Evolutionary conservation across 306 rosid genomes (phyloP).

Genomic region (Cucurbita moschata): DNA sequence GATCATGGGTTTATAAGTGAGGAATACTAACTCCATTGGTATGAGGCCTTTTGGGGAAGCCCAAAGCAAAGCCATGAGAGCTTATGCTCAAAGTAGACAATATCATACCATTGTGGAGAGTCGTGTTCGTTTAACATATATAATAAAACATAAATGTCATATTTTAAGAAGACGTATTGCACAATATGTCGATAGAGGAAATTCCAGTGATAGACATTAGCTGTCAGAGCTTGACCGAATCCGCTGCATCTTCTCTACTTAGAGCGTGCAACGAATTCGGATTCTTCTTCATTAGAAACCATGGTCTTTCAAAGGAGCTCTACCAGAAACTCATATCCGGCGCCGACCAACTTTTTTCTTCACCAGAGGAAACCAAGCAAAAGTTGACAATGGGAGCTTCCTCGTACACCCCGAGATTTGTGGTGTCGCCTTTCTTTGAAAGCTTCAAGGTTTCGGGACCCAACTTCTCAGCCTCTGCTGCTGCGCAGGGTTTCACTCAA

Average conservation of each 20-base stretch:
- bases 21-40: too few species aligned
- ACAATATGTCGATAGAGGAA: neutral
- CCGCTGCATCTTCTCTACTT: slow-evolving; percentile 13
- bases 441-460: slow-evolving; percentile 60
- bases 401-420: slow-evolving; percentile 54
- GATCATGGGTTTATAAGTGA: too few species aligned
- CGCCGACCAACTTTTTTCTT: slow-evolving; percentile 25
- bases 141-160: too few species aligned
- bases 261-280: slow-evolving; percentile 64
- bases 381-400: slow-evolving; percentile 38
- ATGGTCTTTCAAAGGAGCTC: slow-evolving; percentile 54
- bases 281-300: slow-evolving; percentile 59
- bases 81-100: too few species aligned
- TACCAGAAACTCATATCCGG: slow-evolving; percentile 22
- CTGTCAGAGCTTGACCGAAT: neutral
- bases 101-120: too few species aligned
- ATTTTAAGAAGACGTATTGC: too few species aligned
- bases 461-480: slow-evolving; percentile 41
- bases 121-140: too few species aligned
- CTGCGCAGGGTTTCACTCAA: slow-evolving; percentile 26
- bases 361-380: slow-evolving; percentile 27
- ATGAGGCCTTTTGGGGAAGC: too few species aligned
- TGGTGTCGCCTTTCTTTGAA: slow-evolving; percentile 67
- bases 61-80: too few species aligned
- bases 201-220: neutral